Conservation (phyloP, 2,329 filamentous ascomycete species). For the Aureobasidium leucospermi region DNA sequence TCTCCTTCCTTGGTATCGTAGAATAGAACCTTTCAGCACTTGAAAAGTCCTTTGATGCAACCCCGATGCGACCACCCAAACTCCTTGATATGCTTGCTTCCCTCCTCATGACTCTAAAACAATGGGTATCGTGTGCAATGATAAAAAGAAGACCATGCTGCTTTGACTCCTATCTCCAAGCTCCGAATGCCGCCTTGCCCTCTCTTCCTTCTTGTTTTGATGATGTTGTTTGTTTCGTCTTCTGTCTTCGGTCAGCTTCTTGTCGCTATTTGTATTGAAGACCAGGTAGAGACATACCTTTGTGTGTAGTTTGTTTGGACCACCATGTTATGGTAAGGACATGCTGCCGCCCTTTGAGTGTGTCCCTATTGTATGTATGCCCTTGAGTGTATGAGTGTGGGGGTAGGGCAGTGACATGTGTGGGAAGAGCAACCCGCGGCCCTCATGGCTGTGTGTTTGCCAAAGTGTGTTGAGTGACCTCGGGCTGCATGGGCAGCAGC, state of each 20-base stretch:
- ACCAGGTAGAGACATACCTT: neutral
- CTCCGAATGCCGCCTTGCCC: neutral
- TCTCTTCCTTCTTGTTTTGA: neutral
- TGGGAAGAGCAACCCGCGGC: neutral
- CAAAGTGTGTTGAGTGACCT: neutral
- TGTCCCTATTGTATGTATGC: neutral
- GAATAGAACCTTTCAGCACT: slow-evolving; percentile 5
- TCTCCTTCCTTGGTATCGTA: neutral
- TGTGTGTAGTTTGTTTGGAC: neutral
- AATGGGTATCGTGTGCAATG: neutral
- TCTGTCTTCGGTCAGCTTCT: neutral
- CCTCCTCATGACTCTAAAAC: neutral
- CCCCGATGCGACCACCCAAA: slow-evolving; percentile 7
- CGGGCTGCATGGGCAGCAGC: neutral
- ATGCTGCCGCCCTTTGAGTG: neutral
- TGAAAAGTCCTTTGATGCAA: slow-evolving; percentile 2
- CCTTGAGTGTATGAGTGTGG: neutral
- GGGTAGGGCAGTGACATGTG: neutral
- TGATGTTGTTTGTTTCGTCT: neutral
- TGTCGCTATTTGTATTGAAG: neutral
- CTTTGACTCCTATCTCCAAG: neutral
- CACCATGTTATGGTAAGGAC: neutral
- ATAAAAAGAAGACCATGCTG: neutral
- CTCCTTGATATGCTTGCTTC: neutral
- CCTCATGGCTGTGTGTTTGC: neutral